Conservation (phyloP, 768 basidiomycete genomes). For the Boletus reticuloceps region DNA sequence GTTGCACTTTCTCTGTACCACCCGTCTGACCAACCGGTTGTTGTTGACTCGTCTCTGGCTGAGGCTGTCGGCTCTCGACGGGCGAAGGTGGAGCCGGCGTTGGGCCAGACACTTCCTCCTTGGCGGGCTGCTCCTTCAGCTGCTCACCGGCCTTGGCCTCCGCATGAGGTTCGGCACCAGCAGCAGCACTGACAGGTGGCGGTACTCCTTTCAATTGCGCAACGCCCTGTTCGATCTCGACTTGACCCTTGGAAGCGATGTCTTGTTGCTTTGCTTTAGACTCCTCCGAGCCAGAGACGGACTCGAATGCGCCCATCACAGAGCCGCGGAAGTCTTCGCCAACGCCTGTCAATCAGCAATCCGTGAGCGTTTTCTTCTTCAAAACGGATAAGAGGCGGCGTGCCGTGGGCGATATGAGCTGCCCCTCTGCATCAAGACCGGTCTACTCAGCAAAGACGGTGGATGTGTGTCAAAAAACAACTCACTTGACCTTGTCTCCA, state of each 20-base stretch:
- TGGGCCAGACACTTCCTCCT: neutral
- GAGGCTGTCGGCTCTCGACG: neutral
- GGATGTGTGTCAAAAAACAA: too few species aligned
- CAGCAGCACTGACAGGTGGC: neutral
- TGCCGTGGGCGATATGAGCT: conserved; percentile 37
- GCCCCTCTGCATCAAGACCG: conserved; percentile 29
- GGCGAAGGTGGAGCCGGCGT: neutral
- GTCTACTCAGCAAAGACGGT: neutral
- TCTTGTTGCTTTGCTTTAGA: conserved; percentile 34
- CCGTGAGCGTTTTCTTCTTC: neutral
- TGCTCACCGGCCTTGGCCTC: neutral
- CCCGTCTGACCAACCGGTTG: neutral
- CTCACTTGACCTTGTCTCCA: conserved; percentile 16
- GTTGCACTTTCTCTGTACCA: neutral
- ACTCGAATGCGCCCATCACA: conserved; percentile 39
- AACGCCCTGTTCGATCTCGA: conserved; percentile 41
- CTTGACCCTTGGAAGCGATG: conserved; percentile 35
- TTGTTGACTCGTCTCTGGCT: neutral
- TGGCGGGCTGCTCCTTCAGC: neutral
- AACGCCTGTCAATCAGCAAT: conserved; percentile 29
- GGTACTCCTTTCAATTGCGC: conserved; percentile 25
- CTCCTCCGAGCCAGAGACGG: conserved; percentile 22
- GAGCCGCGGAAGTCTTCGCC: conserved; percentile 48
- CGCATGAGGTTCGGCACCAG: neutral
- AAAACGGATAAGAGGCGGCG: neutral